Conservation (phyloP, 2,329 filamentous ascomycete genomes). For the Neonectria neomacrospora region DNA sequence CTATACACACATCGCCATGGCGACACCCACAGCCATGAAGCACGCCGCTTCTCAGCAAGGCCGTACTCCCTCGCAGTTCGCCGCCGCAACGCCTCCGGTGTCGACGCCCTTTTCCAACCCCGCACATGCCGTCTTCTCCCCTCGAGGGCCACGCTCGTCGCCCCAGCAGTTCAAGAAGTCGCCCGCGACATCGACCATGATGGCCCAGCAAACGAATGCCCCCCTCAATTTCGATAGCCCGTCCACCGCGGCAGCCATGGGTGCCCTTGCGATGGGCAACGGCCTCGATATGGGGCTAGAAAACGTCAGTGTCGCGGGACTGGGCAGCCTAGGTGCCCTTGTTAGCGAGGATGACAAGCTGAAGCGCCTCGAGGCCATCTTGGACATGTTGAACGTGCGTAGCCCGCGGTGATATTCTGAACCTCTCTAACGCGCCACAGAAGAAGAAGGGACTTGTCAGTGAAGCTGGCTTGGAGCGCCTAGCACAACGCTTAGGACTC, state of each 20-base stretch:
- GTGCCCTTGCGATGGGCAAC: slow-evolving; percentile 61
- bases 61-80: slow-evolving; percentile 61
- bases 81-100: slow-evolving; percentile 71
- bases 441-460: slow-evolving; percentile 73
- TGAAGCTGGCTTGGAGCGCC: slow-evolving; percentile 77
- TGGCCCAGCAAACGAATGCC: slow-evolving; percentile 57
- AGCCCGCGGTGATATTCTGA: neutral
- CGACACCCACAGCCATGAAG: slow-evolving; percentile 63
- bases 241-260: slow-evolving; percentile 70
- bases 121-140: slow-evolving; percentile 68
- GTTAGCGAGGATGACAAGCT: slow-evolving; percentile 65
- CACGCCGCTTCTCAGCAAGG: slow-evolving; percentile 56
- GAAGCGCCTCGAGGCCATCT: slow-evolving; percentile 64
- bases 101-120: slow-evolving; percentile 73
- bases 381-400: slow-evolving; percentile 62
- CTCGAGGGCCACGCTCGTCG: slow-evolving; percentile 67
- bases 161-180: slow-evolving; percentile 74
- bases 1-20: slow-evolving; percentile 49
- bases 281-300: slow-evolving; percentile 65
- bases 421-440: slow-evolving; percentile 36
- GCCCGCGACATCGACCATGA: slow-evolving; percentile 64
- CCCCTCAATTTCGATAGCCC: slow-evolving; percentile 73
- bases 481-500: slow-evolving; percentile 74
- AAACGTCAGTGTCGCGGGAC: slow-evolving; percentile 60
- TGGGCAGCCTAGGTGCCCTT: slow-evolving; percentile 55